phyloP scores from a whole-genome alignment of 164 flowering plant genomes.

The Buxus sempervirens region DNA sequence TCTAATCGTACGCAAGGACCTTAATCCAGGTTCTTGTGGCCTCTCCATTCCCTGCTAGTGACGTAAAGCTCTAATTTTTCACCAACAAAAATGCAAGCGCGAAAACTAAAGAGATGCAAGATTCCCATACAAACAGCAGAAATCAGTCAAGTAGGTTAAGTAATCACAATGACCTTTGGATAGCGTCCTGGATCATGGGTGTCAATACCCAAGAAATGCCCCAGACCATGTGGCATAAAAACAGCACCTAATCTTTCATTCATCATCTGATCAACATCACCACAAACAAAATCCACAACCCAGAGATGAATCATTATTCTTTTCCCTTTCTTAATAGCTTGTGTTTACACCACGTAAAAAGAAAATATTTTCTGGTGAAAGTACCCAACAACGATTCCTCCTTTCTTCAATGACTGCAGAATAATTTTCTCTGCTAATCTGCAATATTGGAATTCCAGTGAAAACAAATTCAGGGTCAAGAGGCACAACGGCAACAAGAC shows the following conservation, averaged over 20 bases:
- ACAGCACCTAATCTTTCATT: constrained; percentile 75
- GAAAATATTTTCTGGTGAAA: constrained; percentile 1
- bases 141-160: neutral
- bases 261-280: constrained; percentile 86
- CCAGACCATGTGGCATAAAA: constrained; percentile 97
- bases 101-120: neutral
- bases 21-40: constrained; percentile 79
- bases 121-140: constrained; percentile 3
- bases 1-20: constrained; percentile 62
- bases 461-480: neutral
- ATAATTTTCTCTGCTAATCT: constrained; percentile 82
- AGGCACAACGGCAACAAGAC: neutral
- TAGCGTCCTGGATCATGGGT: constrained; percentile 98
- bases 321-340: neutral
- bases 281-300: constrained; percentile 19
- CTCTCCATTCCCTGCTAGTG: constrained; percentile 65
- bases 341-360: neutral
- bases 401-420: constrained; percentile 59
- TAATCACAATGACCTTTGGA: constrained; percentile 40
- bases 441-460: constrained; percentile 12
- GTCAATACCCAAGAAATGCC: constrained; percentile 89
- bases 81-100: constrained; percentile 1
- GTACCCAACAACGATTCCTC: constrained; percentile 68
- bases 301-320: neutral
- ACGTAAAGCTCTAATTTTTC: constrained; percentile 1